phyloP scores from a whole-genome alignment of 148 eudicot genomes.

The Oxyria digyna region DNA sequence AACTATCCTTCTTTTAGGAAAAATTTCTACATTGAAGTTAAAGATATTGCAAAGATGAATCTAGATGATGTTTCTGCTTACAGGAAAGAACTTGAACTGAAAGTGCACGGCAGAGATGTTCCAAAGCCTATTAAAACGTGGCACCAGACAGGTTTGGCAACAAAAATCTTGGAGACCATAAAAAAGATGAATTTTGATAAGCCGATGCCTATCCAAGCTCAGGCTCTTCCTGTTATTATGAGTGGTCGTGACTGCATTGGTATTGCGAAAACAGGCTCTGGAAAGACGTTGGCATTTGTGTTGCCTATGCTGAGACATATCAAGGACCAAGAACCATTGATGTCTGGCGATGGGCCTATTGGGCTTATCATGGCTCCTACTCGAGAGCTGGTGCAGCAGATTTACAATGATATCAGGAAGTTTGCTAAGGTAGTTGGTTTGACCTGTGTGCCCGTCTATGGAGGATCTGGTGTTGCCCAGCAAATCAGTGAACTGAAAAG shows the following conservation, averaged over 20 bases:
- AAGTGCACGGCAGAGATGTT: conserved; percentile 73
- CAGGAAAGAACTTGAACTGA: conserved; percentile 54
- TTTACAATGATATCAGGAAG: conserved; percentile 62
- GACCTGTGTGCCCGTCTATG: conserved; percentile 74
- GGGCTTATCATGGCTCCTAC: conserved; percentile 87
- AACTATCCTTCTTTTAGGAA: conserved; percentile 52
- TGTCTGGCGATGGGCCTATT: conserved; percentile 79
- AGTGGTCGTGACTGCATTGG: conserved; percentile 88
- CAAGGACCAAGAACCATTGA: conserved; percentile 67
- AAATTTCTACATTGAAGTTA: conserved; percentile 68
- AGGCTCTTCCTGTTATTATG: conserved; percentile 74
- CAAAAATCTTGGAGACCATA: conserved; percentile 57
- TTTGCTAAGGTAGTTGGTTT: conserved; percentile 59
- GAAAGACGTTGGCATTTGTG: conserved; percentile 80
- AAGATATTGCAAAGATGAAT: conserved; percentile 56
- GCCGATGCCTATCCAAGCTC: conserved; percentile 83
- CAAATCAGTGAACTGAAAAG: too few relatives aligned
- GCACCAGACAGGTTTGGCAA: conserved; percentile 68
- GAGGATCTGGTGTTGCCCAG: conserved; percentile 78
- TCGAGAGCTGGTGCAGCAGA: conserved; percentile 80
- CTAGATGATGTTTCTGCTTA: conserved; percentile 53
- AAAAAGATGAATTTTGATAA: conserved; percentile 59
- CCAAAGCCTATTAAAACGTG: conserved; percentile 74
- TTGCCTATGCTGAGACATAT: conserved; percentile 81
- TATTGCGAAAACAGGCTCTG: conserved; percentile 78